Evolutionary conservation across 371 early-diverging fungal genomes (phyloP).

Genomic region (Saksenaea oblongispora): DNA sequence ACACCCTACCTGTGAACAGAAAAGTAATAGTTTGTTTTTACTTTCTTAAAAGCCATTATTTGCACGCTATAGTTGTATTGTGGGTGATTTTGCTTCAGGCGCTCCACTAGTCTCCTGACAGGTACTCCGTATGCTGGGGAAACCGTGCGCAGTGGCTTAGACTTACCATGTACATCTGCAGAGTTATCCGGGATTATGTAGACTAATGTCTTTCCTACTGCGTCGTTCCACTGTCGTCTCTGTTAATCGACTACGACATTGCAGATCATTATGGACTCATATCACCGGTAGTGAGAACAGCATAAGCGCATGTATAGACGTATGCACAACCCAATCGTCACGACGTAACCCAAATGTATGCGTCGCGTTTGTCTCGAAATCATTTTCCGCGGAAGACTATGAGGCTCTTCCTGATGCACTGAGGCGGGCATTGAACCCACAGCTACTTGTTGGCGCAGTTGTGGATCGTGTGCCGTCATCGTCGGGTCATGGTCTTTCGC

Average conservation of each 20-base stretch:
- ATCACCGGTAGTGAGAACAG: conserved; percentile 28
- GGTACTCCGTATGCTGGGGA: too few relatives aligned
- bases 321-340: conserved; percentile 7
- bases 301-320: conserved; percentile 32
- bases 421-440: conserved; percentile 14
- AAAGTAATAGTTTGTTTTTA: too few relatives aligned
- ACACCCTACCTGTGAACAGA: too few relatives aligned
- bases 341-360: conserved; percentile 29
- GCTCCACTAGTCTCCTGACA: too few relatives aligned
- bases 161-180: too few relatives aligned
- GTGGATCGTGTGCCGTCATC: conserved; percentile 53
- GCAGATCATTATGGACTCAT: conserved; percentile 28
- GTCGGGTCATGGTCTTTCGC: conserved; percentile 49
- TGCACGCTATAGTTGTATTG: too few relatives aligned
- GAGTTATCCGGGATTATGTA: too few relatives aligned
- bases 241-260: not conserved
- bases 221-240: not conserved
- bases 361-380: conserved; percentile 43
- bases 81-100: too few relatives aligned
- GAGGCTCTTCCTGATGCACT: conserved; percentile 11
- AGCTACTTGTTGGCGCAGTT: conserved; percentile 41
- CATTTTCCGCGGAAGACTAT: conserved; percentile 33
- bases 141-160: too few relatives aligned
- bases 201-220: not conserved
- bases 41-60: too few relatives aligned